Percentiles rank a stretch among this genome's conserved stretches.
phyloP scores from a whole-genome alignment of 108 stramenopile genomes.

The Cyclotella distinguenda region DNA sequence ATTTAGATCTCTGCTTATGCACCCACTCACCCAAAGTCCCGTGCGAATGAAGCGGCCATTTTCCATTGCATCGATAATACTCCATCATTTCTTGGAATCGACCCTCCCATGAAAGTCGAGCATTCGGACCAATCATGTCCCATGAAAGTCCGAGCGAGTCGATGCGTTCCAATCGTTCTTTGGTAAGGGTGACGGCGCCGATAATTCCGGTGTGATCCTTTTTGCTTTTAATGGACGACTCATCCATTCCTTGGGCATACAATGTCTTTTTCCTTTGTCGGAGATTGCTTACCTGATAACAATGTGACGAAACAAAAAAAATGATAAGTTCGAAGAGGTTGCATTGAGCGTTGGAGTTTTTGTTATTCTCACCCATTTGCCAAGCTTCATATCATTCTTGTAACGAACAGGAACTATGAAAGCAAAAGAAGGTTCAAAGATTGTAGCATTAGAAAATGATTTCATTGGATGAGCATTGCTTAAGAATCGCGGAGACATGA shows the following conservation, averaged over 20 bases:
- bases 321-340: neutral
- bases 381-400: constrained; percentile 7
- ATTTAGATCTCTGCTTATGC: neutral
- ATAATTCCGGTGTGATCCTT: neutral
- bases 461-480: neutral
- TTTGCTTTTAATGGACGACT: neutral
- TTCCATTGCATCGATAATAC: neutral
- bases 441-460: neutral
- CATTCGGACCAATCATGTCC: neutral
- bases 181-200: neutral
- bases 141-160: neutral
- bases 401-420: constrained; percentile 7
- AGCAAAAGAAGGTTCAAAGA: neutral
- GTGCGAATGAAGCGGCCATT: neutral
- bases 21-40: constrained; percentile 4
- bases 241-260: neutral
- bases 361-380: constrained; percentile 10
- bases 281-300: neutral
- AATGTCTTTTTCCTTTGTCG: neutral
- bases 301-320: neutral
- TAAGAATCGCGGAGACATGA: neutral
- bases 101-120: neutral
- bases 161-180: constrained; percentile 3
- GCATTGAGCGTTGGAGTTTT: too few relatives aligned
- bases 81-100: constrained; percentile 1